These are phyloP conservation scores for Warburgia ugandensis DNA, from an alignment of 164 flowering plant genomes.

Conservation along the genomic window DNA sequence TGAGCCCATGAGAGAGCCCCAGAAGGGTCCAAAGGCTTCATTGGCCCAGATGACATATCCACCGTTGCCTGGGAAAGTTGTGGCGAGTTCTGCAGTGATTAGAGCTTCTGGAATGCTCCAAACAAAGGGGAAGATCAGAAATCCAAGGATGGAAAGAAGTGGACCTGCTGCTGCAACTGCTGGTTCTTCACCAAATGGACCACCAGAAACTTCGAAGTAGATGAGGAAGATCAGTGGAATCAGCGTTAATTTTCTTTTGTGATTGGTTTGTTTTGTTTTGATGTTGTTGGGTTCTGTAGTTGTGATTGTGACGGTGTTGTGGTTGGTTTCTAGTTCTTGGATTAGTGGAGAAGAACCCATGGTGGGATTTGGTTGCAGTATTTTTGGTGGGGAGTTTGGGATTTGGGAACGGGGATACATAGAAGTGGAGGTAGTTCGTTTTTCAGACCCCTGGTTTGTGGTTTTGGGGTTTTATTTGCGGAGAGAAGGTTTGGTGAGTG, in stretches of 20 bases:
- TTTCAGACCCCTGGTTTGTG: too few relatives aligned
- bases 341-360: too few relatives aligned
- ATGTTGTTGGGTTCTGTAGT: too few relatives aligned
- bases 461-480: too few relatives aligned
- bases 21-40: slow-evolving; percentile 74
- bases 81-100: slow-evolving; percentile 82
- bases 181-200: slow-evolving; percentile 80
- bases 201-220: slow-evolving; percentile 89
- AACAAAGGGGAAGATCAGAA: slow-evolving; percentile 80
- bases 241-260: slow-evolving; percentile 24
- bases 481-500: too few relatives aligned
- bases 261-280: too few relatives aligned
- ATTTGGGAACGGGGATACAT: too few relatives aligned
- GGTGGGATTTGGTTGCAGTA: too few relatives aligned
- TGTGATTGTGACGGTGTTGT: too few relatives aligned
- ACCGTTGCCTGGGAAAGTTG: slow-evolving; percentile 77
- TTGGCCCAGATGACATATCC: slow-evolving; percentile 83
- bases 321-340: too few relatives aligned
- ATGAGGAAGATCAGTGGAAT: slow-evolving; percentile 80
- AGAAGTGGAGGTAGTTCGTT: too few relatives aligned
- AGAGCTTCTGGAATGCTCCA: slow-evolving; percentile 91
- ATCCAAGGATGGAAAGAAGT: slow-evolving; percentile 63
- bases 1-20: slow-evolving; percentile 73
- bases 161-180: slow-evolving; percentile 87
- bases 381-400: too few relatives aligned